Percentiles rank a stretch among this genome's conserved stretches.
These are phyloP conservation scores for Plasmodium gaboni DNA, from an alignment of 169 alveolate species.

Conservation along the genomic window DNA sequence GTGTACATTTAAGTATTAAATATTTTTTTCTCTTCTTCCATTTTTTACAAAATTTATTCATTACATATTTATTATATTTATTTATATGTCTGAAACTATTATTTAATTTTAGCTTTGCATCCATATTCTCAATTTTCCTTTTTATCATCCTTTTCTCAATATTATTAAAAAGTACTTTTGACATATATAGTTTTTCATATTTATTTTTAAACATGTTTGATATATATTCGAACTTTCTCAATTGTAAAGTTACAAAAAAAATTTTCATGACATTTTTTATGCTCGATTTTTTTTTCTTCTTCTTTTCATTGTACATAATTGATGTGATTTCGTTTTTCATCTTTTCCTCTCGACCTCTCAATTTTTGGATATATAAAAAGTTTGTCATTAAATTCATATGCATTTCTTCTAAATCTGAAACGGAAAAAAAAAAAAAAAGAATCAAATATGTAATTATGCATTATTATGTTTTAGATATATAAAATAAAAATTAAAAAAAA, in stretches of 20 bases:
- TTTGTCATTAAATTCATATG: not conserved
- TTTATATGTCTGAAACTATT: slow-evolving; percentile 23
- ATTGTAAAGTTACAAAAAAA: slow-evolving; percentile 26
- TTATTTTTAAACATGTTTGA: no score
- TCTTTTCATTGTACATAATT: slow-evolving; percentile 44
- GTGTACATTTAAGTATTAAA: slow-evolving; percentile 20
- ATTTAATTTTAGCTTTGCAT: slow-evolving; percentile 32
- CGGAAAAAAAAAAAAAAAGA: not conserved
- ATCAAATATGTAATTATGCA: not conserved
- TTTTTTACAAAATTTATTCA: slow-evolving; percentile 19
- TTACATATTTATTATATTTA: slow-evolving; percentile 49
- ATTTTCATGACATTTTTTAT: slow-evolving; percentile 27
- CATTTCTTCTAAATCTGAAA: slow-evolving; percentile 24
- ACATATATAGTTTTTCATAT: slow-evolving; percentile 17
- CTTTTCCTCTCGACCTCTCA: slow-evolving; percentile 2
- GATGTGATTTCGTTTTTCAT: slow-evolving; percentile 15
- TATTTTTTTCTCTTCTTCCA: slow-evolving; percentile 35
- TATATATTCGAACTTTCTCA: slow-evolving; percentile 19
- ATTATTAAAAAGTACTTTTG: slow-evolving; percentile 27
- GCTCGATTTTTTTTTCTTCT: slow-evolving; percentile 20
- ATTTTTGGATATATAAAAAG: slow-evolving; percentile 12
- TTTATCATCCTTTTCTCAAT: slow-evolving; percentile 42
- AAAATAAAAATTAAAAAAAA: not conserved
- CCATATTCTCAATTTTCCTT: slow-evolving; percentile 51
- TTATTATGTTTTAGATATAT: not conserved